Conservation (phyloP, 305 asterid genomes). For the Nicotiana rustica region DNA sequence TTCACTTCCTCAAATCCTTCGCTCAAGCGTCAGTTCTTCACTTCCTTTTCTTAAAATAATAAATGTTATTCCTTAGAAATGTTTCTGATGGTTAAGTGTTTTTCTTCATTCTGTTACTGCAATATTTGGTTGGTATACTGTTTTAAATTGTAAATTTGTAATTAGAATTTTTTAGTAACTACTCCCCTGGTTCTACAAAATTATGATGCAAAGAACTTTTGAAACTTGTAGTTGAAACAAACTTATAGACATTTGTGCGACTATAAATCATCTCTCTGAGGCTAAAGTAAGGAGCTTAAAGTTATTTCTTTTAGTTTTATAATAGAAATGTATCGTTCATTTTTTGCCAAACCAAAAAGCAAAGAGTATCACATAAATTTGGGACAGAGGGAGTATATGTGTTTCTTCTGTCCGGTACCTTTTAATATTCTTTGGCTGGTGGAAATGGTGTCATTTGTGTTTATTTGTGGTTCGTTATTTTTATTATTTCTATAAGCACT, state of each 20-base stretch:
- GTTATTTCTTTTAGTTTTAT: no score
- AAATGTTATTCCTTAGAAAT: background rate
- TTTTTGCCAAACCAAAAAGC: no score
- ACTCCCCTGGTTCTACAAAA: background rate
- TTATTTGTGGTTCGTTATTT: background rate
- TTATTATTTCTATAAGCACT: background rate
- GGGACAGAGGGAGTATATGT: background rate
- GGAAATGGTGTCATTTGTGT: background rate
- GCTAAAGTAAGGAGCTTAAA: no score
- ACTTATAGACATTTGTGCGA: no score
- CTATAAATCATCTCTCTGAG: no score
- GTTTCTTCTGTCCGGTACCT: background rate
- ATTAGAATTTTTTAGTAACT: background rate
- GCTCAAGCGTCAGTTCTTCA: constrained; percentile 64
- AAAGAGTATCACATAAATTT: no score
- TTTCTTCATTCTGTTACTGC: background rate
- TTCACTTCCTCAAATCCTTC: constrained; percentile 72
- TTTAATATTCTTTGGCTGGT: background rate
- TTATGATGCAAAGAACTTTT: no score
- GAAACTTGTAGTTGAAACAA: no score
- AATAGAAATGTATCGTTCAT: no score
- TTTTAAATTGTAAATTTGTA: background rate
- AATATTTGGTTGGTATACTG: background rate
- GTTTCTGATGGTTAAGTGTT: background rate
- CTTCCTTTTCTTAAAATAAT: background rate